phyloP scores from a whole-genome alignment of 2,329 filamentous ascomycete species.

The Aspergillus luchuensis region DNA sequence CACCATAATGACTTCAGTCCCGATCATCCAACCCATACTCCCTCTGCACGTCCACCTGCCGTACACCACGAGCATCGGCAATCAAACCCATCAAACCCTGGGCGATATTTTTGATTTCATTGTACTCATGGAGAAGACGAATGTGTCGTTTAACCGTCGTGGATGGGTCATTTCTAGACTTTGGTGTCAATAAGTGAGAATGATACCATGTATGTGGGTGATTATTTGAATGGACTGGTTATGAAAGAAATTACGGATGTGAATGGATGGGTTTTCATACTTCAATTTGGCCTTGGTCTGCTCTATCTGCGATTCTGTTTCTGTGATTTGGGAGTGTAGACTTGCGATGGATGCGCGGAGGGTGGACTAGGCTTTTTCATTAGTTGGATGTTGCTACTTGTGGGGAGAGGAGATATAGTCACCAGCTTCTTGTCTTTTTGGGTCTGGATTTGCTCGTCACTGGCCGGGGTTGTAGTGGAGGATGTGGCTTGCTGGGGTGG shows the following conservation, averaged over 20 bases:
- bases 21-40: constrained; percentile 42
- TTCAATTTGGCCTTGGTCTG: constrained; percentile 39
- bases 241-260: too few relatives aligned
- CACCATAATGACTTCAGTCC: constrained; percentile 31
- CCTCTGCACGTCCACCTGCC: constrained; percentile 48
- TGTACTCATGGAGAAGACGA: constrained; percentile 66
- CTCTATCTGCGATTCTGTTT: constrained; percentile 38
- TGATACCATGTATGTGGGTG: background rate
- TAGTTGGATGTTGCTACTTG: background rate
- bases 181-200: background rate
- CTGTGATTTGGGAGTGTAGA: constrained; percentile 52
- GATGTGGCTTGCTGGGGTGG: background rate
- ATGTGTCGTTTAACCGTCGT: constrained; percentile 65
- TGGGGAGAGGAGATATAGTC: constrained; percentile 5
- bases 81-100: constrained; percentile 68
- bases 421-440: constrained; percentile 31
- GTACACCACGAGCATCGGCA: constrained; percentile 63
- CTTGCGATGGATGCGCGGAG: constrained; percentile 32
- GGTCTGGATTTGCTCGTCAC: constrained; percentile 2
- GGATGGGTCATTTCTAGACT: constrained; percentile 45
- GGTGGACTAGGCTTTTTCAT: constrained; percentile 16
- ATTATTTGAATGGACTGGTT: too few relatives aligned
- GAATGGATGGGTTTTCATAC: constrained; percentile 23
- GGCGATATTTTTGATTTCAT: constrained; percentile 70
- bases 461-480: background rate